Evolutionary conservation across 1,139 yeast species (phyloP).

Genomic region (Candida glucosophila): DNA sequence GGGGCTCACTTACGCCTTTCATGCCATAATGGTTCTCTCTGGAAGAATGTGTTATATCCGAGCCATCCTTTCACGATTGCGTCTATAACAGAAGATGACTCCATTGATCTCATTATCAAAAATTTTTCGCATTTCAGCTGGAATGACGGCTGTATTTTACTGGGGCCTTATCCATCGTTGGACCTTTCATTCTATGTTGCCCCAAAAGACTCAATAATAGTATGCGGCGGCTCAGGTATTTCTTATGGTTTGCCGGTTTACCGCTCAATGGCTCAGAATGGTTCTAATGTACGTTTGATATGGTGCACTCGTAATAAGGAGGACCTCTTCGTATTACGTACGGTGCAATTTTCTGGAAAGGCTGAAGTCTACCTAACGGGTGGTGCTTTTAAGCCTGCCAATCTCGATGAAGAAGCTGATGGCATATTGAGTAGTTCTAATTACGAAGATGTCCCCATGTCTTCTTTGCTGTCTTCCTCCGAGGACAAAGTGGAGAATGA

Average conservation of each 20-base stretch:
- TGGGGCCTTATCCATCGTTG: slow-evolving; percentile 23
- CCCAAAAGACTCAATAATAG: slow-evolving; percentile 45
- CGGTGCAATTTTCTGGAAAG: slow-evolving; percentile 18
- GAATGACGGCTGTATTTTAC: slow-evolving; percentile 10
- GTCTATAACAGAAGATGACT: slow-evolving; percentile 8
- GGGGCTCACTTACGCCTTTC: slow-evolving; percentile 35
- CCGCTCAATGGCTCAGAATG: slow-evolving; percentile 20
- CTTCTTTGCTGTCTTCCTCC: too few species aligned
- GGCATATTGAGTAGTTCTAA: too few species aligned
- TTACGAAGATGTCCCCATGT: too few species aligned
- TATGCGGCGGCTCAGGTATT: slow-evolving; percentile 86
- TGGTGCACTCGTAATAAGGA: slow-evolving; percentile 46
- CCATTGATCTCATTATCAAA: slow-evolving; percentile 18
- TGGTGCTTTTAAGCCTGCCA: too few species aligned
- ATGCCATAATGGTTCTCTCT: too few species aligned
- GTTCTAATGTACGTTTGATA: slow-evolving; percentile 15
- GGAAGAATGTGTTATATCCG: slow-evolving; percentile 24
- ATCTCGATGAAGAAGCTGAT: slow-evolving; percentile 9
- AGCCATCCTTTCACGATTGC: slow-evolving; percentile 34
- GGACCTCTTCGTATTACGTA: slow-evolving; percentile 35
- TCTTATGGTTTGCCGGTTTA: slow-evolving; percentile 63
- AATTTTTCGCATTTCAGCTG: slow-evolving; percentile 4
- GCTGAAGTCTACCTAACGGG: slow-evolving; percentile 18
- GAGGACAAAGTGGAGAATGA: too few species aligned
- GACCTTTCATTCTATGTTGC: slow-evolving; percentile 22